A percentile compares a stretch with the other conserved stretches of the same genome.
Evolutionary conservation across 345 rosid species (phyloP).

Genomic region (Eucalyptus cloeziana): DNA sequence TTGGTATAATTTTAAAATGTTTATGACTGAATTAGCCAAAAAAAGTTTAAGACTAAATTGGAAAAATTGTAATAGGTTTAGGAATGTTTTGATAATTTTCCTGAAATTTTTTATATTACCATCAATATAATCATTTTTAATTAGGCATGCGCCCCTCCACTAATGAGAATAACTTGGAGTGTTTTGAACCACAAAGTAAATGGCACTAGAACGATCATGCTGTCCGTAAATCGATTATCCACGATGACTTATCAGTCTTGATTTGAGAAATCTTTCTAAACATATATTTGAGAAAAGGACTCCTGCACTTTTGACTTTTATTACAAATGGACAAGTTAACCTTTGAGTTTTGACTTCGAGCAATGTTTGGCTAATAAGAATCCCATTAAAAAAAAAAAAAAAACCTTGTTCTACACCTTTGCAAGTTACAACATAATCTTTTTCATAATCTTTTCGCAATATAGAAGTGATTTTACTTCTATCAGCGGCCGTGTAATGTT

Average conservation of each 20-base stretch:
- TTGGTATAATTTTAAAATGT: rapidly evolving
- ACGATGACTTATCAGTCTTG: neutral
- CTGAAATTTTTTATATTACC: neutral
- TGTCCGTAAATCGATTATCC: neutral
- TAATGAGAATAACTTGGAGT: neutral
- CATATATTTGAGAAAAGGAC: neutral
- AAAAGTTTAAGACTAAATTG: too few relatives aligned
- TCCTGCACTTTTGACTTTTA: neutral
- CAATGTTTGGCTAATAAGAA: neutral
- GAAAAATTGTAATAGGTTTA: too few relatives aligned
- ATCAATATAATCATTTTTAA: neutral
- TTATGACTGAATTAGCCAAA: rapidly evolving
- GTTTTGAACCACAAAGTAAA: neutral
- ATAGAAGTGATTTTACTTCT: neutral
- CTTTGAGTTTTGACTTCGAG: neutral
- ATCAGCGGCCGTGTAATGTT: neutral
- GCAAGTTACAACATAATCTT: neutral
- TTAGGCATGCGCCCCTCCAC: neutral
- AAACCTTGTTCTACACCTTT: neutral
- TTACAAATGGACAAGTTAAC: neutral
- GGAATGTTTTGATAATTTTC: too few relatives aligned
- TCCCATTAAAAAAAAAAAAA: neutral
- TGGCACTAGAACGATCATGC: neutral
- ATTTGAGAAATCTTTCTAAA: neutral
- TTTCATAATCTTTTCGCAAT: neutral